Evolutionary conservation across 768 basidiomycete species (phyloP).

Genomic region (Amanita rimosa): DNA sequence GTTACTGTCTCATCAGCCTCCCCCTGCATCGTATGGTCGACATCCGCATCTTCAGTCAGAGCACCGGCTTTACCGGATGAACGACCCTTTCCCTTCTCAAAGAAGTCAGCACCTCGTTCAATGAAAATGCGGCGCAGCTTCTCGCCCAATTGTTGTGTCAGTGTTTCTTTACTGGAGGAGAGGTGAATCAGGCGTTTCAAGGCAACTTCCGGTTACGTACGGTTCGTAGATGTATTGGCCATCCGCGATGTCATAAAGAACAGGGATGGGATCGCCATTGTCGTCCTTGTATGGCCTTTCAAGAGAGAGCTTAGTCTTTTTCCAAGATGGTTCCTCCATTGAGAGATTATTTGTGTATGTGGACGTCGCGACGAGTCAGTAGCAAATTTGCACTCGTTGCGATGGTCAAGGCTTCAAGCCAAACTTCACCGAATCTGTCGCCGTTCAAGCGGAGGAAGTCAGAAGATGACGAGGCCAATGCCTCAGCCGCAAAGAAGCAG

Average conservation of each 20-base stretch:
- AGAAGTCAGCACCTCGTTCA: conserved; percentile 70
- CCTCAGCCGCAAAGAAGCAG: conserved; percentile 47
- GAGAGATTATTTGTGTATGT: conserved; percentile 5
- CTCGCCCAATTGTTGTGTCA: conserved; percentile 47
- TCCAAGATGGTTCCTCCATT: conserved; percentile 33
- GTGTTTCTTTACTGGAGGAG: conserved; percentile 37
- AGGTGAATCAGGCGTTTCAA: conserved; percentile 7
- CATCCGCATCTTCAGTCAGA: background rate
- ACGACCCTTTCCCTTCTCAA: conserved; percentile 27
- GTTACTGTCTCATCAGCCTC: conserved; percentile 17
- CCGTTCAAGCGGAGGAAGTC: conserved; percentile 49
- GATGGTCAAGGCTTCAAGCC: conserved; percentile 28
- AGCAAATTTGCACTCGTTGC: conserved; percentile 12
- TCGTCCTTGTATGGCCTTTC: conserved; percentile 81
- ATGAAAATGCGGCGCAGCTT: conserved; percentile 58
- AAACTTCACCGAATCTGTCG: conserved; percentile 10
- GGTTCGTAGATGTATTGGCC: conserved; percentile 63
- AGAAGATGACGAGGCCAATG: conserved; percentile 43
- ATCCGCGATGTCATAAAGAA: conserved; percentile 60
- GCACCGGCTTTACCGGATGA: conserved; percentile 8
- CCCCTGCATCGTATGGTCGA: conserved; percentile 12
- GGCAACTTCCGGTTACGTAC: conserved; percentile 29
- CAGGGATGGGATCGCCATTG: conserved; percentile 47
- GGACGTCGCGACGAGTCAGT: conserved; percentile 5
- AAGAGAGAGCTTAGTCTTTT: conserved; percentile 52